A percentile compares a stretch with the other conserved stretches of the same genome.
Evolutionary conservation across 768 basidiomycete species (phyloP).

Genomic region (Hygrophorus pudorinus): DNA sequence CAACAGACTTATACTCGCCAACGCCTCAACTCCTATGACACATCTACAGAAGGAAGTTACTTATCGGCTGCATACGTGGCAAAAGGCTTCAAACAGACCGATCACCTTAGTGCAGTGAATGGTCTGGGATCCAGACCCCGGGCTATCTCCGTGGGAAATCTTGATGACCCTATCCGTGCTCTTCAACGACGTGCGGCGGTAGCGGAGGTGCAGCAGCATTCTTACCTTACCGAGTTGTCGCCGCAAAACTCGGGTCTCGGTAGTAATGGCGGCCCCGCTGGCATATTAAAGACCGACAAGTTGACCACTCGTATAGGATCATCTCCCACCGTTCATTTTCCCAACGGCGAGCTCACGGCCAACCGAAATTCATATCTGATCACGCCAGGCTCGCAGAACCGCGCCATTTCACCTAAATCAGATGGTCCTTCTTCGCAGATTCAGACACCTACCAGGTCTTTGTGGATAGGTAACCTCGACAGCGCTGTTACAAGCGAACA

Average conservation of each 20-base stretch:
- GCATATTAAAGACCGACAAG: constrained; percentile 59
- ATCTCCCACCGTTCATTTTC: constrained; percentile 58
- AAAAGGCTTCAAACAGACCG: constrained; percentile 65
- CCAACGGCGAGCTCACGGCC: constrained; percentile 46
- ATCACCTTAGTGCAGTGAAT: constrained; percentile 45
- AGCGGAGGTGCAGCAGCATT: constrained; percentile 37
- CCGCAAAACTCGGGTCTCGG: constrained; percentile 29
- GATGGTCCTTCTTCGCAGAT: constrained; percentile 63
- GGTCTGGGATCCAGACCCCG: constrained; percentile 41
- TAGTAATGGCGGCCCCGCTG: constrained; percentile 29
- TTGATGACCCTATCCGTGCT: constrained; percentile 69
- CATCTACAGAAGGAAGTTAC: constrained; percentile 39
- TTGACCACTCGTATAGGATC: constrained; percentile 32
- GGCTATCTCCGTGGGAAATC: constrained; percentile 81
- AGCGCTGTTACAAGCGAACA: constrained; percentile 91
- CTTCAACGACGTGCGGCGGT: constrained; percentile 55
- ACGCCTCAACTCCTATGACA: constrained; percentile 54
- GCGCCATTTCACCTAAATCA: constrained; percentile 77
- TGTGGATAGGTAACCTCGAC: constrained; percentile 99
- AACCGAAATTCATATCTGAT: constrained; percentile 57
- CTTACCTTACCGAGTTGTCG: constrained; percentile 49
- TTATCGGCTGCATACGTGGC: constrained; percentile 52
- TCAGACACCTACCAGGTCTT: constrained; percentile 88
- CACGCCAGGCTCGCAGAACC: constrained; percentile 58
- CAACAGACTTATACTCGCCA: constrained; percentile 40